A percentile compares a stretch with the other conserved stretches of the same genome.
Conservation (phyloP, 345 rosid species). For the Gynandropsis gynandra region DNA sequence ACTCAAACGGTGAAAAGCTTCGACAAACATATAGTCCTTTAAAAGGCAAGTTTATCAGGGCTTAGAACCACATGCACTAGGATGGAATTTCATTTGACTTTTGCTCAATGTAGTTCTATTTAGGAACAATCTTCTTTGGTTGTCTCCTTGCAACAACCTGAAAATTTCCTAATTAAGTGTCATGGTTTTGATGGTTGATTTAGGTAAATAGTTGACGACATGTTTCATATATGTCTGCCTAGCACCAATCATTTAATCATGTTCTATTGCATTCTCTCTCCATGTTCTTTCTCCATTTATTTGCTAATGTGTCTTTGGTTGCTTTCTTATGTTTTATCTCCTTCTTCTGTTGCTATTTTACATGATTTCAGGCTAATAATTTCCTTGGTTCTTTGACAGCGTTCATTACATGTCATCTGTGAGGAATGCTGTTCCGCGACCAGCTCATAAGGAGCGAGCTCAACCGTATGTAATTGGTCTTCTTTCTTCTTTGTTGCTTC, state of each 20-base stretch:
- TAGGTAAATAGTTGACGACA: no score
- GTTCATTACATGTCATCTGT: conserved; percentile 60
- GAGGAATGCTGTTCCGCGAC: conserved; percentile 54
- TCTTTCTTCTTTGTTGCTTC: not conserved
- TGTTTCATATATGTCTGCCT: no score
- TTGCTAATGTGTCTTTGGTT: no score
- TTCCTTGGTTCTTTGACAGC: no score
- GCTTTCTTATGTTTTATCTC: not conserved
- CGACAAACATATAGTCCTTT: conserved; percentile 75
- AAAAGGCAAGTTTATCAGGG: conserved; percentile 48
- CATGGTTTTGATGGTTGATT: conserved; percentile 2
- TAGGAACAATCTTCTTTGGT: not conserved
- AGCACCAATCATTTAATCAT: no score
- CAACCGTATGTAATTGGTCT: conserved; percentile 57
- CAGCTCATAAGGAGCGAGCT: conserved; percentile 79
- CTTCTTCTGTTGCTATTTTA: not conserved
- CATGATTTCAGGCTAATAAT: conserved; percentile 55
- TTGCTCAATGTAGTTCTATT: not conserved
- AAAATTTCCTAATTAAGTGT: not conserved
- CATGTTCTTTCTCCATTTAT: no score
- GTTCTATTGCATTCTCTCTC: no score
- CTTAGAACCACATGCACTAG: not conserved
- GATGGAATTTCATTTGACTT: not conserved
- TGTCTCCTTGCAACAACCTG: conserved; percentile 3
- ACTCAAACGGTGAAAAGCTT: conserved; percentile 87